phyloP scores from a whole-genome alignment of 208 protist species.

The Herpetomonas tarakana region DNA sequence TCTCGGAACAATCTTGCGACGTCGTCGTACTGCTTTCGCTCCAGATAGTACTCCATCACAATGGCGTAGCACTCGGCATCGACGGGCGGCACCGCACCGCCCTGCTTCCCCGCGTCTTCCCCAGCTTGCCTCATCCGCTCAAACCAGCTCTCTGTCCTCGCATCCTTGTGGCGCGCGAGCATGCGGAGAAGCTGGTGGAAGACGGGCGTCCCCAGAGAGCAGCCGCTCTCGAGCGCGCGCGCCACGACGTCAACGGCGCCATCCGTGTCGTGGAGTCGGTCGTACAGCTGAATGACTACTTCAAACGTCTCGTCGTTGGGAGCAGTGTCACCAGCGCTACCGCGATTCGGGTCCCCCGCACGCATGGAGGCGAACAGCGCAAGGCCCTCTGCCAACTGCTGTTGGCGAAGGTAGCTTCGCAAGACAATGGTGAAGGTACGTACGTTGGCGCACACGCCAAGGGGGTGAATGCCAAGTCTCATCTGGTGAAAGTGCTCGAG shows the following conservation, averaged over 20 bases:
- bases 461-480: conserved; percentile 59
- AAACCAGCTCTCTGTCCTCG: conserved; percentile 53
- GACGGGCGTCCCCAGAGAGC: conserved; percentile 24
- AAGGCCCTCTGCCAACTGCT: conserved; percentile 18
- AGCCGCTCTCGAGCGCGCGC: conserved; percentile 5
- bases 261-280: conserved; percentile 21
- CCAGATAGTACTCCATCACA: conserved; percentile 62
- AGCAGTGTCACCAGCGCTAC: conserved; percentile 20
- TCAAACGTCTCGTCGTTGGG: conserved; percentile 73
- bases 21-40: conserved; percentile 26
- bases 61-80: conserved; percentile 58
- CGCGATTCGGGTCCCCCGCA: conserved; percentile 19
- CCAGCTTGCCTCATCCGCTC: conserved; percentile 15
- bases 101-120: background rate
- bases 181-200: conserved; percentile 57
- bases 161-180: conserved; percentile 40
- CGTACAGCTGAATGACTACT: conserved; percentile 52
- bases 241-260: conserved; percentile 24
- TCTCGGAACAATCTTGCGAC: conserved; percentile 56
- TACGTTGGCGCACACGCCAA: conserved; percentile 54
- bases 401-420: conserved; percentile 27
- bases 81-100: conserved; percentile 11
- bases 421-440: conserved; percentile 77
- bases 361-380: conserved; percentile 23
- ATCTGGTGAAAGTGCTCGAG: conserved; percentile 59